phyloP scores from a whole-genome alignment of 306 rosid species.

The Astragalus membranaceus region DNA sequence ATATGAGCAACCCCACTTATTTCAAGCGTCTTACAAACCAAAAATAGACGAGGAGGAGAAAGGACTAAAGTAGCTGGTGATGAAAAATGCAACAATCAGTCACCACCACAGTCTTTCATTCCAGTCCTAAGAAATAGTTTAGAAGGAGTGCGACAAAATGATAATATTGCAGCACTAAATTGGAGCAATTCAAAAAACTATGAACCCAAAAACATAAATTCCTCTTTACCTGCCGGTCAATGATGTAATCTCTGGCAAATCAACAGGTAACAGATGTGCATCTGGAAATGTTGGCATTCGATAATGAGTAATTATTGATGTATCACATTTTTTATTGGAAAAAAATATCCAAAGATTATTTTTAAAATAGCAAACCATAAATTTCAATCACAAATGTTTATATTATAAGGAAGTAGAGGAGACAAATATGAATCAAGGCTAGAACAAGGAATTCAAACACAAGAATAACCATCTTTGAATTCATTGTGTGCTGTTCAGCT shows the following conservation, averaged over 20 bases:
- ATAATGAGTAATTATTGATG: neutral
- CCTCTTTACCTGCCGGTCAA: slow-evolving; percentile 68
- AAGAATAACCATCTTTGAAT: slow-evolving; percentile 2
- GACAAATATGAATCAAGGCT: neutral
- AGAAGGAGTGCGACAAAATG: neutral
- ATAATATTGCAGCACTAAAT: neutral
- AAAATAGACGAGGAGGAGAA: neutral
- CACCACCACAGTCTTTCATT: neutral
- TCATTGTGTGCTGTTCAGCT: neutral
- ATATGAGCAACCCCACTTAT: neutral
- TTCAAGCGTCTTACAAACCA: neutral
- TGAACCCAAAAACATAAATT: neutral
- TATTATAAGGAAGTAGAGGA: neutral
- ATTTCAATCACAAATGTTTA: neutral
- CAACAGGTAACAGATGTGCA: slow-evolving; percentile 82
- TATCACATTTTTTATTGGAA: neutral
- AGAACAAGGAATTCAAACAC: slow-evolving; percentile 7
- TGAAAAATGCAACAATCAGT: neutral
- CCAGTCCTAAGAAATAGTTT: neutral
- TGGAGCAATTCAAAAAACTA: neutral
- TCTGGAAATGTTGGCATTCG: slow-evolving; percentile 35
- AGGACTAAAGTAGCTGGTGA: neutral
- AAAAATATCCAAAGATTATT: neutral
- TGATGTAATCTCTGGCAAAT: slow-evolving; percentile 71
- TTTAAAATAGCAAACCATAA: neutral